These are phyloP conservation scores for Phytopythium helicoides DNA, from an alignment of 352 stramenopile genomes.

Conservation along the genomic window DNA sequence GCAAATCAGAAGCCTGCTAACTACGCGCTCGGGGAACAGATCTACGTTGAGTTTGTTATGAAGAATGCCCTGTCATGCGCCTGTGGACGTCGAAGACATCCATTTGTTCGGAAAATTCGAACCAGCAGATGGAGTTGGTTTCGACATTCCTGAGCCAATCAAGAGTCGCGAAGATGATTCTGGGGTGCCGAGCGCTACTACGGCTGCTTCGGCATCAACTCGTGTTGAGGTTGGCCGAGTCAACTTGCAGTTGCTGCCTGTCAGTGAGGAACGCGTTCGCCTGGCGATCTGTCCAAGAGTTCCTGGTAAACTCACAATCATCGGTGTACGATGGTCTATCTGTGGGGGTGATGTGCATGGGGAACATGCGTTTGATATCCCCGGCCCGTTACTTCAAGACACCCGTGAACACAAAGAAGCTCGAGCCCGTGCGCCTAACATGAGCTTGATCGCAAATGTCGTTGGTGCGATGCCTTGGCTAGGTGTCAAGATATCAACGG, in stretches of 20 bases:
- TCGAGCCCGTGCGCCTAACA: slow-evolving; percentile 70
- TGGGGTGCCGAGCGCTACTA: background rate
- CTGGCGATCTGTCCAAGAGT: slow-evolving; percentile 61
- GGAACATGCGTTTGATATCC: slow-evolving; percentile 80
- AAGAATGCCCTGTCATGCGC: slow-evolving; percentile 84
- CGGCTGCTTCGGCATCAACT: slow-evolving; percentile 1
- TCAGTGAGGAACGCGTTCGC: slow-evolving; percentile 72
- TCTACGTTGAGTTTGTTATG: slow-evolving; percentile 88
- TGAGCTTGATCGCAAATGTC: slow-evolving; percentile 70
- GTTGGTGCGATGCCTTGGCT: slow-evolving; percentile 80
- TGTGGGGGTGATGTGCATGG: slow-evolving; percentile 78
- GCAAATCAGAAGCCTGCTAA: slow-evolving; percentile 44
- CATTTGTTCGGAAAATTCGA: slow-evolving; percentile 82
- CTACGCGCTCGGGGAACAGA: slow-evolving; percentile 69
- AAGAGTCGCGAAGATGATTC: background rate
- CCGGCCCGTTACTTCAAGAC: slow-evolving; percentile 76
- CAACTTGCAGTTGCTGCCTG: slow-evolving; percentile 73
- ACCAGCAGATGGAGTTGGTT: slow-evolving; percentile 14
- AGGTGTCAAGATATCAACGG: slow-evolving; percentile 55
- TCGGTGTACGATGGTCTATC: slow-evolving; percentile 80
- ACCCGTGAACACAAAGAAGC: slow-evolving; percentile 71
- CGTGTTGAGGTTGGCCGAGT: slow-evolving; percentile 62
- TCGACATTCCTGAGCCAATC: slow-evolving; percentile 45
- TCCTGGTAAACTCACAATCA: slow-evolving; percentile 57
- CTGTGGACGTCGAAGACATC: slow-evolving; percentile 77